These are phyloP conservation scores for Chaetomium olivaceum DNA, from an alignment of 2,329 filamentous ascomycete species.

Conservation along the genomic window DNA sequence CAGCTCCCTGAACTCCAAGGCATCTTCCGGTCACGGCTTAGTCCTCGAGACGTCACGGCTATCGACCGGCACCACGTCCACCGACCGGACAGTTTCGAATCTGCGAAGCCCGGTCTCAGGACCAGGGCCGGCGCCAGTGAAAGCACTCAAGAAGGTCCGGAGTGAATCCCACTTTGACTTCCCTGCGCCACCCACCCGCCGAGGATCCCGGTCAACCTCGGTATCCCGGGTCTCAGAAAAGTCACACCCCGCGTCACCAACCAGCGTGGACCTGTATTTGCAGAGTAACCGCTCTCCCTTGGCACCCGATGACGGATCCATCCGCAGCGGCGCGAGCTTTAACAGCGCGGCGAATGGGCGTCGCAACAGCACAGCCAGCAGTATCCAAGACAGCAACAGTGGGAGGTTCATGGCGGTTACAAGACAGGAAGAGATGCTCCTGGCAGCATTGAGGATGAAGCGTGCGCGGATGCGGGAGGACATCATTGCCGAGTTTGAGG, in stretches of 20 bases:
- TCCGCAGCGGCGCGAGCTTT: slow-evolving; percentile 35
- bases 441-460: slow-evolving; percentile 58
- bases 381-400: slow-evolving; percentile 36
- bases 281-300: slow-evolving; percentile 37
- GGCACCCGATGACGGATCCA: slow-evolving; percentile 36
- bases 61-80: slow-evolving; percentile 43
- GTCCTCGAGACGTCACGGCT: slow-evolving; percentile 36
- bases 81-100: slow-evolving; percentile 39
- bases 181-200: slow-evolving; percentile 31
- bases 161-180: slow-evolving; percentile 28
- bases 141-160: slow-evolving; percentile 37
- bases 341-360: slow-evolving; percentile 24
- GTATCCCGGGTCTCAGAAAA: slow-evolving; percentile 28
- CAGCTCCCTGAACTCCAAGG: slow-evolving; percentile 36
- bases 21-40: slow-evolving; percentile 14
- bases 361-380: slow-evolving; percentile 28
- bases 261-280: slow-evolving; percentile 52
- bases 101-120: slow-evolving; percentile 32
- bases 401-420: slow-evolving; percentile 59
- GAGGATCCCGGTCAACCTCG: slow-evolving; percentile 22
- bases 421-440: slow-evolving; percentile 58
- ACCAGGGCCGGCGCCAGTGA: slow-evolving; percentile 41
- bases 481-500: slow-evolving; percentile 47
- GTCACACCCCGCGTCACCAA: slow-evolving; percentile 55
- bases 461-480: slow-evolving; percentile 57